Evolutionary conservation across 169 alveolate genomes (phyloP), one percentile per base, ranked within the genome.

Genomic region (Plasmodium berghei): DNA sequence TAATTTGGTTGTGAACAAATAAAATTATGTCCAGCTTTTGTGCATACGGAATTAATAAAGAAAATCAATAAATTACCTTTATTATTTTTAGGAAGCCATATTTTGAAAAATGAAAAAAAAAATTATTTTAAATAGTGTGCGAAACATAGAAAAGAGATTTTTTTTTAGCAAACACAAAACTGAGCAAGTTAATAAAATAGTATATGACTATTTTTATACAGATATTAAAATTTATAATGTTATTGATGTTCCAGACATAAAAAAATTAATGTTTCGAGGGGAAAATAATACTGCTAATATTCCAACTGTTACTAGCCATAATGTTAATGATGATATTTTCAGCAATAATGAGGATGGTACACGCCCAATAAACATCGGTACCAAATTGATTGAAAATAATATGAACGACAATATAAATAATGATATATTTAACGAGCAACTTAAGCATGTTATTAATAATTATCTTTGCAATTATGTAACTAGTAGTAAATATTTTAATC

Each of bases 121-220:
- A 10, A 22, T 61, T n/a, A 14, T 83, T 72, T 49, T 83, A 10
- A 83, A 59, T 48, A 48, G 62, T 14, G 52, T 20, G 9, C 72
- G 42, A 16, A 58, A 48, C 20, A 83, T 83, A 48, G 72, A 83
- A 52, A 83, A 72, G 83, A 42, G 90, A 14, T 83, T 52, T 45
- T 83, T 83, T 52, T 83, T 83, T 71, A 83, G 22, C 45, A 67
- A 52, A 24, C 73, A 55, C 49, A 14, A 59, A 48, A 83, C 20
- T 18, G 73, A 48, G 6, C 72, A 67, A 9, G 85, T 83, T 1
- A 83, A 83, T 34, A 83, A 83, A 62, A 54, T 67, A 56, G 74
- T 83, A 49, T 40, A 46, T 61, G 90, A 83, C 20, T 83, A 83
- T 54, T 83, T 83, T 67, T 83, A 83, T 71, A 16, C 69, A 48